phyloP scores from a whole-genome alignment of 768 basidiomycete genomes.

The Suillus subluteus region DNA sequence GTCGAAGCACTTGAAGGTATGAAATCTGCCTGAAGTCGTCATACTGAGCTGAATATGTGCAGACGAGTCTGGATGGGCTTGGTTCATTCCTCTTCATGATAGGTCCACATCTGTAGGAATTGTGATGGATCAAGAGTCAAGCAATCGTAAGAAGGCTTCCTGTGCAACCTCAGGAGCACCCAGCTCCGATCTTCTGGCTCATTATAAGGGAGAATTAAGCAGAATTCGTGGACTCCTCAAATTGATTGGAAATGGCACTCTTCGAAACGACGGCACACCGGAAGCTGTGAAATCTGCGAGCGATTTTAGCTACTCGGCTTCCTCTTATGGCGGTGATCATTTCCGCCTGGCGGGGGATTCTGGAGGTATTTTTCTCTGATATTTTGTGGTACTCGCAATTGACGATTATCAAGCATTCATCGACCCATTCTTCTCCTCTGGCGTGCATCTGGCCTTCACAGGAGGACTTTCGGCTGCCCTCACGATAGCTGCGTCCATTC shows the following conservation, averaged over 20 bases:
- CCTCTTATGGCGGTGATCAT: not conserved
- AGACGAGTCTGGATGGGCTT: constrained; percentile 60
- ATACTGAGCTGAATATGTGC: constrained; percentile 38
- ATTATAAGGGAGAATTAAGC: not conserved
- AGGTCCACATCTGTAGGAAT: constrained; percentile 24
- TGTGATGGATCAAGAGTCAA: not conserved
- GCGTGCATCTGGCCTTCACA: constrained; percentile 65
- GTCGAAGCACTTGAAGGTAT: constrained; percentile 38
- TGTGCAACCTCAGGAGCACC: not conserved
- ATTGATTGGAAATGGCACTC: not conserved
- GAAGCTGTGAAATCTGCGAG: constrained; percentile 1
- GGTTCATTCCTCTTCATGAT: constrained; percentile 58
- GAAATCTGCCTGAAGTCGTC: not conserved
- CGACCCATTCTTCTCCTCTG: constrained; percentile 46
- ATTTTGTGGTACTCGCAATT: not conserved
- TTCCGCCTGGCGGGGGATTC: constrained; percentile 1
- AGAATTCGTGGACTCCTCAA: not conserved
- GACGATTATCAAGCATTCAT: not conserved
- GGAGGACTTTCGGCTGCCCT: constrained; percentile 61
- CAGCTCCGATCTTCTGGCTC: not conserved
- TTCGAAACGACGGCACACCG: not conserved
- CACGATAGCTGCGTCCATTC: constrained; percentile 53
- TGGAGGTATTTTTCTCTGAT: not conserved
- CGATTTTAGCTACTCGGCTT: not conserved
- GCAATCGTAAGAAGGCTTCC: not conserved